Base-by-base conservation (phyloP, 2,329 filamentous ascomycete genomes). In the Diplocarpon rosae region DNA sequence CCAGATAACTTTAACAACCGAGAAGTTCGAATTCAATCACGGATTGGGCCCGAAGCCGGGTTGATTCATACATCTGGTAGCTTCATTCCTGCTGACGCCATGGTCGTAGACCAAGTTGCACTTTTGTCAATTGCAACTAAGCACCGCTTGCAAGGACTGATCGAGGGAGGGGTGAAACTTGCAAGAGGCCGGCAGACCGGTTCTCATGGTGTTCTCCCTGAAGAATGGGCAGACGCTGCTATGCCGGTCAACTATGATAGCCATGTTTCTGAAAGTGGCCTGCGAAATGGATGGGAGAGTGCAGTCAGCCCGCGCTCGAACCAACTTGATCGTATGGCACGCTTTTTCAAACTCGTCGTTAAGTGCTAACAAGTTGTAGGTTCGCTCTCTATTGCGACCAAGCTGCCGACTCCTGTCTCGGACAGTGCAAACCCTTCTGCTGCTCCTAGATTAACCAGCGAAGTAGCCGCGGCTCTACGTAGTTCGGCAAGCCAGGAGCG, bases 101-200 rank as follows among this genome's bases (percentile, higher is more conserved):
- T 76, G 43, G 69, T 95, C 29, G 82, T 84, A 12, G 88, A 95
- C 49, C 84, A 95, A 53, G 66, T 95, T 36, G 83, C 85, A 20
- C 70, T 95, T 13, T 62, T 95, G 46, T 92, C 87, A 5, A 73
- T 95, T 45, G 85, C 85, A 14, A 80, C 86, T 9, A 86, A 90
- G 59, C 83, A 93, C 55, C 76, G 87, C 24, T 56, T 95, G 31
- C 74, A 85, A 42, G 76, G 79, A 11, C 65, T 95, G 27, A 60
- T 95, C 3, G 83, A 89, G 58, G 88, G 95, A 56, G 80, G 86
- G 10, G 76, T 80, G 43, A 72, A 73, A 9, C 66, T 94, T 37
- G 76, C 86, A 2, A 72, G 73, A 47, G 83, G 77, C 47, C 78
- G 90, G 43, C 83, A 85, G 59, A 78, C 74, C 48, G 85, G 83